phyloP scores from a whole-genome alignment of 371 early-diverging fungal genomes.

The Furculomyces boomerangus region DNA sequence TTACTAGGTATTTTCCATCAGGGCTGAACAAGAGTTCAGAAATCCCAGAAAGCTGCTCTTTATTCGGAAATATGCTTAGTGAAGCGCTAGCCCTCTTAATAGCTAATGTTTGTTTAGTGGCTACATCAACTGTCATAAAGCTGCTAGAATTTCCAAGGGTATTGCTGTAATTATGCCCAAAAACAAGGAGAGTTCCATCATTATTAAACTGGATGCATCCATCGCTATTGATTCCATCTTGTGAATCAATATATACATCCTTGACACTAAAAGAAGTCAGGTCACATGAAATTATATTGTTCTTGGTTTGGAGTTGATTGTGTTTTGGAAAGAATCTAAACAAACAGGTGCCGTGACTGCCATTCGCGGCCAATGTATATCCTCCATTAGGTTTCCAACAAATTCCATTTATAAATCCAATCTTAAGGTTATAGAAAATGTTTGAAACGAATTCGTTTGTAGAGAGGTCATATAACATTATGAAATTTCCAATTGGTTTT shows the following conservation, averaged over 20 bases:
- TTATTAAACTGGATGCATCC: neutral
- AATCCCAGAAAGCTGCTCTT: slow-evolving; percentile 8
- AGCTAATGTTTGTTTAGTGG: neutral
- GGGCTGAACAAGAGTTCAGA: slow-evolving; percentile 4
- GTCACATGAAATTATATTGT: neutral
- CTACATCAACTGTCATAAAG: neutral
- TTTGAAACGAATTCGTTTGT: slow-evolving; percentile 15
- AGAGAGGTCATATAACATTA: slow-evolving; percentile 16
- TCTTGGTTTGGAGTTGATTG: neutral
- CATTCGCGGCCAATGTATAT: slow-evolving; percentile 16
- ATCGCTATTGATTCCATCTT: neutral
- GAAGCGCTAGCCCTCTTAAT: neutral
- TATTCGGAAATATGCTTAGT: neutral
- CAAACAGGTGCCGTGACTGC: slow-evolving; percentile 16
- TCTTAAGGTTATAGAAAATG: slow-evolving; percentile 12
- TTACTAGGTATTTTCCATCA: neutral
- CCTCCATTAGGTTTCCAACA: slow-evolving; percentile 23
- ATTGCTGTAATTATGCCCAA: neutral
- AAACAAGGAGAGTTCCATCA: neutral
- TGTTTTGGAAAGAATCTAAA: slow-evolving; percentile 11
- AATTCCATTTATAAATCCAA: slow-evolving; percentile 15
- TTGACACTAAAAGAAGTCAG: neutral
- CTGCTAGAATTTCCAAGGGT: neutral
- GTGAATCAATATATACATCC: neutral
- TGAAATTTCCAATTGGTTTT: slow-evolving; percentile 8